Evolutionary conservation across 2,329 filamentous ascomycete genomes (phyloP).

Genomic region (Aspergillus piperis): DNA sequence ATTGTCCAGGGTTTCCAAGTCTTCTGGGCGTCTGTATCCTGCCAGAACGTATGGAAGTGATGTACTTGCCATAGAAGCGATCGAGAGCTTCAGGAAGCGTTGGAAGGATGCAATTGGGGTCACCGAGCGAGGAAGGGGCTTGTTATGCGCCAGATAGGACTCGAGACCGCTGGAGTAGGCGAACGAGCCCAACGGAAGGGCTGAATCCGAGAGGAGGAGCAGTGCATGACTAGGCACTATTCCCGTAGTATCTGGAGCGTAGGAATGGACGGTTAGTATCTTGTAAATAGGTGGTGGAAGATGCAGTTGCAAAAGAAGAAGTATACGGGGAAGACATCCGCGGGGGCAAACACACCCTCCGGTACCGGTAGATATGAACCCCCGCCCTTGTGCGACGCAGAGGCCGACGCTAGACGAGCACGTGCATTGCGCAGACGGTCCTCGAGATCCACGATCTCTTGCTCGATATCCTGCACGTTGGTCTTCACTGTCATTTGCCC

Average conservation of each 20-base stretch:
- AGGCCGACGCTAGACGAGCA: conserved; percentile 38
- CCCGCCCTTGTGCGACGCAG: conserved; percentile 9
- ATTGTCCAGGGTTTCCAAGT: conserved; percentile 59
- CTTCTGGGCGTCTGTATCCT: conserved; percentile 53
- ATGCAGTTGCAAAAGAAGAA: not conserved
- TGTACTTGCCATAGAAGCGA: conserved; percentile 60
- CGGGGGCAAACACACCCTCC: conserved; percentile 4
- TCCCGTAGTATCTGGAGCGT: not conserved
- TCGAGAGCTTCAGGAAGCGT: conserved; percentile 58
- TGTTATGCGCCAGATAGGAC: conserved; percentile 63
- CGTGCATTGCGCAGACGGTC: conserved; percentile 49
- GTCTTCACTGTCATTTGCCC: conserved; percentile 26
- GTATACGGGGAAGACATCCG: conserved; percentile 9
- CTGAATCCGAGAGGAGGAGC: conserved; percentile 64
- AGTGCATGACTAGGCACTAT: conserved; percentile 48
- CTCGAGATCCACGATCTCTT: conserved; percentile 51
- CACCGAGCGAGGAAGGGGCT: conserved; percentile 35
- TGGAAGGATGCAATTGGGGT: conserved; percentile 50
- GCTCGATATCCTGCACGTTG: conserved; percentile 28
- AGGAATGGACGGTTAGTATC: not conserved
- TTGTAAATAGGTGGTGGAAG: not conserved
- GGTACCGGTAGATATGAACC: conserved; percentile 10
- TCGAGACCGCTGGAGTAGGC: conserved; percentile 66
- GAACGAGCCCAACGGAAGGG: conserved; percentile 65
- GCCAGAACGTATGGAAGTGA: conserved; percentile 62